Evolutionary conservation across 768 basidiomycete genomes (phyloP).

Genomic region (Agaricus blazei): DNA sequence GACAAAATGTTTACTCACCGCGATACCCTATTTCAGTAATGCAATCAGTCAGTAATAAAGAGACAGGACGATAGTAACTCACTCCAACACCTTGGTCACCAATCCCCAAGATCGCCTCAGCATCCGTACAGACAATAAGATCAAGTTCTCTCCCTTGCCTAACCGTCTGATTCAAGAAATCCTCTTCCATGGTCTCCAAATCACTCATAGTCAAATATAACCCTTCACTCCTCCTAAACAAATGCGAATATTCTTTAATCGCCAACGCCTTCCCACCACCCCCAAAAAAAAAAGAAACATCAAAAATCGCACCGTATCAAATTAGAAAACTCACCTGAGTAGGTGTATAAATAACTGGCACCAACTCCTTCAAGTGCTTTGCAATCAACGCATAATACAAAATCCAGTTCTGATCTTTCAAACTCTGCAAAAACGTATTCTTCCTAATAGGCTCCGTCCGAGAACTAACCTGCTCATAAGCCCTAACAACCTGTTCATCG

Average conservation of each 20-base stretch:
- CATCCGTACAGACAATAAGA: conserved; percentile 78
- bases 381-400: conserved; percentile 69
- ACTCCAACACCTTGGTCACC: conserved; percentile 67
- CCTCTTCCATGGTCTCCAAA: conserved; percentile 67
- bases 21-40: conserved; percentile 33
- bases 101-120: conserved; percentile 79
- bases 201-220: conserved; percentile 62
- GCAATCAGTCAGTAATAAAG: neutral
- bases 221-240: conserved; percentile 77
- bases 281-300: neutral
- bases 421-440: conserved; percentile 72
- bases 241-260: conserved; percentile 77
- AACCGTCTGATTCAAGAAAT: conserved; percentile 61
- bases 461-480: conserved; percentile 55
- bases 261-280: conserved; percentile 56
- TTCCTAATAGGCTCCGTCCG: conserved; percentile 38
- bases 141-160: conserved; percentile 56
- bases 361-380: conserved; percentile 55
- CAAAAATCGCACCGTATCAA: too few relatives aligned
- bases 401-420: conserved; percentile 79
- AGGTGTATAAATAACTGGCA: conserved; percentile 78
- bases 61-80: conserved; percentile 9
- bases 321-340: conserved; percentile 47
- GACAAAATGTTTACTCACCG: conserved; percentile 29
- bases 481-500: conserved; percentile 71